Evolutionary conservation across 73 alveolate species (phyloP).

Genomic region (Paramecium biaurelia): DNA sequence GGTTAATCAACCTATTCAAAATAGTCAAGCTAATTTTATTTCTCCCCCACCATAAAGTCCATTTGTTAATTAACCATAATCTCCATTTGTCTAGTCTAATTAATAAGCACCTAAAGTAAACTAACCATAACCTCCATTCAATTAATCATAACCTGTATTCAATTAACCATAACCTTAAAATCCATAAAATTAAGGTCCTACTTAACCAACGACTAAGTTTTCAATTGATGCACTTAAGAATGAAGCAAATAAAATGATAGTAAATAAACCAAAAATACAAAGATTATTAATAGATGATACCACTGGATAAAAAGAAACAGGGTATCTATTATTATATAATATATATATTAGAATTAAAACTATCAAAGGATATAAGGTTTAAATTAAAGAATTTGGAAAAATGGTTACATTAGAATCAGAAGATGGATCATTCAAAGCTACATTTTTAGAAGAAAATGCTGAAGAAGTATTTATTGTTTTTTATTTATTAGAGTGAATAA

Average conservation of each 20-base stretch:
- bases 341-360: neutral
- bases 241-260: neutral
- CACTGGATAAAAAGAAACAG: neutral
- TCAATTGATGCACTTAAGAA: too few species aligned
- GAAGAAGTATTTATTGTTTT: neutral
- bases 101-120: too few species aligned
- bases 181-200: too few species aligned
- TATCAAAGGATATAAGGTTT: neutral
- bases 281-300: neutral
- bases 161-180: too few species aligned
- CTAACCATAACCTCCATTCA: too few species aligned
- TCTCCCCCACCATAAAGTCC: too few species aligned
- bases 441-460: neutral
- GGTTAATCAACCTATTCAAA: too few species aligned
- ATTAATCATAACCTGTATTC: too few species aligned
- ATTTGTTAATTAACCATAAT: too few species aligned
- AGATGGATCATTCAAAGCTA: neutral
- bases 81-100: too few species aligned
- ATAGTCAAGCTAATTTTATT: too few species aligned
- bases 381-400: neutral
- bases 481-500: neutral
- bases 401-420: neutral
- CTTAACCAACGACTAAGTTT: too few species aligned
- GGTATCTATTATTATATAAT: neutral
- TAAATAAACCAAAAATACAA: neutral